Base-by-base conservation (phyloP, 495 filamentous ascomycete species). In the Corynascus novoguineensis region DNA sequence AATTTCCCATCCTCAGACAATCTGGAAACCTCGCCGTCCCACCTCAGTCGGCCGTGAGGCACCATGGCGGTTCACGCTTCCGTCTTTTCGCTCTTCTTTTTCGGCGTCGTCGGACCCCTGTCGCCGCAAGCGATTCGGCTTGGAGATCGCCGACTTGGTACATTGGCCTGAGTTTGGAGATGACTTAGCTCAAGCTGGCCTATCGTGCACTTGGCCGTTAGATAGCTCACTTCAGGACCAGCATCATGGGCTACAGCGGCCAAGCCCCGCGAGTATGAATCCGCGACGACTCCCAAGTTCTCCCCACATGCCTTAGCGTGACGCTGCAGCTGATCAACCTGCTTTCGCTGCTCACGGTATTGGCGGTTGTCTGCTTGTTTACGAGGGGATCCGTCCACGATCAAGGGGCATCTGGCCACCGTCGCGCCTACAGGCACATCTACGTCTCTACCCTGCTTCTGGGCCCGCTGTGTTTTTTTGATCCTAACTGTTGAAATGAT, bases 401-500 rank as follows among this genome's bases (percentile, higher is more conserved):
- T 81, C 19, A 74, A 75, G 24, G 75, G 78, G 54, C 85, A 81
- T 58, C 60, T 86, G 7, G 51, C 78, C 5, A 78, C 71, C 5
- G 72, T 84, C 32, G 77, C 78, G 46, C 64, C 85, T 22, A 84
- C 48, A 83, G 84, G 3, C 85, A 88, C 63, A 55, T 87, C n/a
- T 83, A 72, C 58, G 79, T 77, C 19, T 77, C 1, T 82, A 77
- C 52, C 58, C 70, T 24, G 80, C 68, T 7, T 73, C 86, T 61
- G 84, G 83, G 4, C 64, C 60, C 53, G 69, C 73, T 0, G 57
- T 68, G 5, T 81, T 83, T 53, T n/a, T 60, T 73, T 22, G 67
- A 81, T 50, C 58, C 79, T 1, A 57, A 48, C 5, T 58, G 53
- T 3, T 88, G 84, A 83, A 86, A 84, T 50, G 66, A 70, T 19